Conservation (phyloP, 2,329 filamentous ascomycete species). For the Aspergillus udagawae region DNA sequence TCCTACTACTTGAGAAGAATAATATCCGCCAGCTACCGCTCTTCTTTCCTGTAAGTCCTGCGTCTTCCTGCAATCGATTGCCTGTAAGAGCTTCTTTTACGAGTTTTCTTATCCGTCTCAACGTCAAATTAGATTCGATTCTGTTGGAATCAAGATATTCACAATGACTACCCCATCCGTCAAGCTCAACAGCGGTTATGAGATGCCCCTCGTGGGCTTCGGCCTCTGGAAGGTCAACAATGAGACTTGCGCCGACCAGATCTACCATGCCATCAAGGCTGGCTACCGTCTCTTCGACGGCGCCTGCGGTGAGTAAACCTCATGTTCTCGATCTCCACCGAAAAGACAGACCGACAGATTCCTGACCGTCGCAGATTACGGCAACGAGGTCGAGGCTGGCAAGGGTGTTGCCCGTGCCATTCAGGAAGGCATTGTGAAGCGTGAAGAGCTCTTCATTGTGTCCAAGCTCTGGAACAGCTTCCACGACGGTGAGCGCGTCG, state of each 20-base stretch:
- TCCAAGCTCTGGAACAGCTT: slow-evolving; percentile 93
- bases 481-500: slow-evolving; percentile 74
- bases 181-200: slow-evolving; percentile 25
- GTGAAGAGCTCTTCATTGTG: slow-evolving; percentile 85
- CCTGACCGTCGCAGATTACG: slow-evolving; percentile 60
- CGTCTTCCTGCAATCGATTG: neutral
- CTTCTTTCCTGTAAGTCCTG: neutral
- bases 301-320: slow-evolving; percentile 48
- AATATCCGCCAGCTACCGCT: neutral
- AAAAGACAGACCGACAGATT: neutral
- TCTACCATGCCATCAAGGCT: slow-evolving; percentile 67
- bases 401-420: slow-evolving; percentile 75
- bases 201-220: slow-evolving; percentile 44
- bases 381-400: slow-evolving; percentile 75
- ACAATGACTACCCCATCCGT: slow-evolving; percentile 5
- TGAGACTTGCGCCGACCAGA: slow-evolving; percentile 66
- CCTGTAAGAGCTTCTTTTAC: neutral
- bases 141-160: neutral
- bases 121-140: neutral
- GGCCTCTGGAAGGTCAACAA: slow-evolving; percentile 78
- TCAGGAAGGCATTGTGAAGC: slow-evolving; percentile 74
- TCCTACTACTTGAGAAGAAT: neutral
- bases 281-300: slow-evolving; percentile 61
- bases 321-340: too few species aligned
- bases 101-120: neutral